Conservation (phyloP, 106 monocot genomes). For the Dendrobium chrysotoxum region DNA sequence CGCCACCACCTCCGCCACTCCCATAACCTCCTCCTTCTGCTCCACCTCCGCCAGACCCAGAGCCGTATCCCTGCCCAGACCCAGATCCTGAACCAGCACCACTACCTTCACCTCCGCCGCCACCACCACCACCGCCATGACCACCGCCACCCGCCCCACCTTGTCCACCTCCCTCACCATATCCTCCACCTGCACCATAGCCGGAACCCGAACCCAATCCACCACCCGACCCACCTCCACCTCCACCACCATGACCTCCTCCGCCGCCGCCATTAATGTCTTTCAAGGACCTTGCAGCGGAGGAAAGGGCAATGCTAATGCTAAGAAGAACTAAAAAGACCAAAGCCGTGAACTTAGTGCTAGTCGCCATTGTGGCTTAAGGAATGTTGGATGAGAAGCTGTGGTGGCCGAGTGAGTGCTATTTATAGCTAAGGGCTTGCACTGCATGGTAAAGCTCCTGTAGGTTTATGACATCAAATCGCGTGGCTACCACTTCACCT, state of each 20-base stretch:
- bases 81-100: background rate
- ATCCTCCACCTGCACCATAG: background rate
- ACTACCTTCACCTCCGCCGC: constrained; percentile 1
- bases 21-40: constrained; percentile 2
- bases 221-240: constrained; percentile 4
- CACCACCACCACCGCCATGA: background rate
- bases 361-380: background rate
- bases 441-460: too few species aligned
- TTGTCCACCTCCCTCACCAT: background rate
- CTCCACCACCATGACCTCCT: background rate
- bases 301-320: background rate
- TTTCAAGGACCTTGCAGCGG: background rate
- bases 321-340: background rate
- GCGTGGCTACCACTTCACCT: too few species aligned
- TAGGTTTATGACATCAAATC: too few species aligned
- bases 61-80: background rate
- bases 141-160: background rate
- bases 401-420: background rate
- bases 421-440: constrained; percentile 2
- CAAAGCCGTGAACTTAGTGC: background rate
- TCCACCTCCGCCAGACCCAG: constrained; percentile 9
- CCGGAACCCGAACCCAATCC: background rate
- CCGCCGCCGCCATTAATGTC: background rate
- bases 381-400: background rate
- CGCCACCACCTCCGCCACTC: constrained; percentile 1